phyloP scores from a whole-genome alignment of 306 rosid genomes.

The Cucumis hystrix region DNA sequence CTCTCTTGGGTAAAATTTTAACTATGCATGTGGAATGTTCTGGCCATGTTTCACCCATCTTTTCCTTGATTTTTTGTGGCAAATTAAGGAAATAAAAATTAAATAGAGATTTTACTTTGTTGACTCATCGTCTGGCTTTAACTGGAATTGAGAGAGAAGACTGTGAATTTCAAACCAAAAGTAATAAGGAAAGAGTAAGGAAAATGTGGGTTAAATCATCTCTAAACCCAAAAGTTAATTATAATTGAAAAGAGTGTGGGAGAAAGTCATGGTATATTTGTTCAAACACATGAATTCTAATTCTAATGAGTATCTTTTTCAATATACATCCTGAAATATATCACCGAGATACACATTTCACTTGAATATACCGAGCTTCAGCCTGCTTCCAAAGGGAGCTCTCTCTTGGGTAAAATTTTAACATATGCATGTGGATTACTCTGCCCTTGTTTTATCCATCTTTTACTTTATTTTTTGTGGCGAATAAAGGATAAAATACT shows the following conservation, averaged over 20 bases:
- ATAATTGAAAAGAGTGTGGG: not conserved
- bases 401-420: conserved; percentile 49
- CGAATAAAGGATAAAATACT: not conserved
- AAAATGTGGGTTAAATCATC: not conserved
- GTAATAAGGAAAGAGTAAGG: not conserved
- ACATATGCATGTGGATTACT: not conserved
- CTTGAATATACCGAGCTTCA: conserved; percentile 21
- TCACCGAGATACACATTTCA: not conserved
- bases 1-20: conserved; percentile 50
- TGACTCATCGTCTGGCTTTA: not conserved
- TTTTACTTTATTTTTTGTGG: not conserved
- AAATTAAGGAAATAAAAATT: not conserved
- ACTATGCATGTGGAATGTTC: not conserved
- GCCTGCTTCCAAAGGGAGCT: conserved; percentile 77
- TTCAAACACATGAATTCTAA: not conserved
- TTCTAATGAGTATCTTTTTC: not conserved
- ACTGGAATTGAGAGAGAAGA: not conserved
- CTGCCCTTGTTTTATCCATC: not conserved
- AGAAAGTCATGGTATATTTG: not conserved
- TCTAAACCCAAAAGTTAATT: not conserved
- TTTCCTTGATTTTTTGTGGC: not conserved
- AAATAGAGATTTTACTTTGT: not conserved
- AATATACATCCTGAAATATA: not conserved
- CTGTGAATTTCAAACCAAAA: not conserved
- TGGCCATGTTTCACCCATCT: not conserved